Percentiles rank a stretch among this genome's conserved stretches.
phyloP scores from a whole-genome alignment of 2,329 filamentous ascomycete genomes.

The Zasmidium angulare region DNA sequence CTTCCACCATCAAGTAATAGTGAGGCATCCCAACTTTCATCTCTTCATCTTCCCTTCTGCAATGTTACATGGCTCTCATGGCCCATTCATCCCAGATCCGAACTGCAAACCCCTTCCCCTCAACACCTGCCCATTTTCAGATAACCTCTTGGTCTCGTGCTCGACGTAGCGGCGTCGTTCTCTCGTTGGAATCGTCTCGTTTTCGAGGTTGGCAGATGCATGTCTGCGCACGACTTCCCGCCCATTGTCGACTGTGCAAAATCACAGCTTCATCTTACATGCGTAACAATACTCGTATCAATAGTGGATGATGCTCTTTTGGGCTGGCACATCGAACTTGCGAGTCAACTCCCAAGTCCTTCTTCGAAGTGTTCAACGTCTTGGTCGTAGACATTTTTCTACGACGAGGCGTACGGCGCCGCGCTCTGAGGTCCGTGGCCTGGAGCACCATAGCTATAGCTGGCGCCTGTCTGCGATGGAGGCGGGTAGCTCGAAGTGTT shows the following conservation, averaged over 20 bases:
- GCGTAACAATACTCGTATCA: background rate
- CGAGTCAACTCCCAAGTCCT: background rate
- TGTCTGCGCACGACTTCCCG: no score
- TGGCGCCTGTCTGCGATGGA: conserved; percentile 24
- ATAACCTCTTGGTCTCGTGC: background rate
- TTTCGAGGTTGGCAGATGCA: background rate
- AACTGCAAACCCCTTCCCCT: no score
- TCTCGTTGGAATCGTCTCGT: background rate
- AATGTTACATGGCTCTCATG: background rate
- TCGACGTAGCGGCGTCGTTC: background rate
- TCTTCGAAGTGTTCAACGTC: no score
- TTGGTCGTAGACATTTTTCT: background rate
- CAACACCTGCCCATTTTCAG: background rate
- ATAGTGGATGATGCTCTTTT: background rate
- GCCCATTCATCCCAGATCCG: background rate
- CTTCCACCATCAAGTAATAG: background rate
- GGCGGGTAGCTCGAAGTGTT: conserved; percentile 26
- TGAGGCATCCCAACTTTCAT: background rate
- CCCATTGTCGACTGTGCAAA: background rate
- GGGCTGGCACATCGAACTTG: background rate
- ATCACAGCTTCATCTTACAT: background rate
- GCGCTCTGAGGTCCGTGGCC: conserved; percentile 17
- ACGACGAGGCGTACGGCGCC: conserved; percentile 20
- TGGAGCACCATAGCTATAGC: conserved; percentile 24
- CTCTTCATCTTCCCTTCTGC: background rate